Evolutionary conservation across 1,284 basidiomycete species (phyloP), one percentile per base, ranked within the genome.

Genomic region (Cystobasidiaceae sp.): DNA sequence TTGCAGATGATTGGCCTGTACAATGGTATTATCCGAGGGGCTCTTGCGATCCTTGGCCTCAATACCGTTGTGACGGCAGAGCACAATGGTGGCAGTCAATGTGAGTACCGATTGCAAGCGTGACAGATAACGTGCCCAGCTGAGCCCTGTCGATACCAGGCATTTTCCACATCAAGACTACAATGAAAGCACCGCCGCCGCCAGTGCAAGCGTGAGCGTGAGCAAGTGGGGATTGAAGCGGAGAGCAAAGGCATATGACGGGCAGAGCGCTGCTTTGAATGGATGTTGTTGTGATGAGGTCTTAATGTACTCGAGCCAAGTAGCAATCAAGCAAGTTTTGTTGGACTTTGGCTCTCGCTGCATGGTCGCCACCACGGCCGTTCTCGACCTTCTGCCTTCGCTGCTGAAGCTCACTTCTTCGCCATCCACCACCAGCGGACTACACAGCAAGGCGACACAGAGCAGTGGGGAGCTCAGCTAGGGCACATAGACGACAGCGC

Each of bases 11-110:
- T 72, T 28, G 50, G 63, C 17, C 66, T 70, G 30, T 71, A 72
- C 0, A 56, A 39, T 19, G 72, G 72, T 8, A 37, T 73, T 4
- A 65, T 74, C 21, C 54, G 68, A 28, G 72, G 72, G 6, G 57
- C 68, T 0, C 59, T 74, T n/a, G 66, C 71, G n/a, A 67, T 68
- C 30, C 59, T 73, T 15, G 72, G 72, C 7, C 30, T 74, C 9
- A 23, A 62, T 32, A 67, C 67, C 27, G 55, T 68, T 4, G 70
- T 70, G 4, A 43, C 68, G 0, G 59, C 66, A 1, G 72, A 74
- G 46, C 65, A 60, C 11, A 39, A 51, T 1, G 67, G 60, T 9
- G 60, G 52, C 8, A 55, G 51, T 13, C 46, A 58, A 45, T 49
- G 71, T 70, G 19, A 39, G 67, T 51, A 37, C 28, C 11, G 17